Evolutionary conservation across 2,329 filamentous ascomycete genomes (phyloP).

Genomic region (Ceratocystis diversiconidia): DNA sequence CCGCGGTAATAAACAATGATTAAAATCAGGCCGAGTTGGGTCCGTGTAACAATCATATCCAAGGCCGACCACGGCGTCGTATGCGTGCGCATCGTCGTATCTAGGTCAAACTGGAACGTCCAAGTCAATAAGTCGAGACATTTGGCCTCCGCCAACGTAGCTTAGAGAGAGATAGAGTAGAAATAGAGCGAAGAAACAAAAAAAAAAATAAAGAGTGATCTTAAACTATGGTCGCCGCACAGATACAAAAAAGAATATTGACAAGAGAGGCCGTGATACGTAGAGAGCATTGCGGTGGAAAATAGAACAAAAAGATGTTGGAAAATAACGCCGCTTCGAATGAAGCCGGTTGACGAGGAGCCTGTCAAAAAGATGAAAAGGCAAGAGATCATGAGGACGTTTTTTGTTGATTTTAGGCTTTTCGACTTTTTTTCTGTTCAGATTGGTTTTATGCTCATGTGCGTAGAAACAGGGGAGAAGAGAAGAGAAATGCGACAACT

Average conservation of each 20-base stretch:
- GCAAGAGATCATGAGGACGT: not conserved
- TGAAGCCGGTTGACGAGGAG: not conserved
- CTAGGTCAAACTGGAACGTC: too few species aligned
- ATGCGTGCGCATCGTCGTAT: too few species aligned
- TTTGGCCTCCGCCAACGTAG: too few species aligned
- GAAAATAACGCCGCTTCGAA: not conserved
- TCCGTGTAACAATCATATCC: too few species aligned
- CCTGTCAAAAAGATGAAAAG: not conserved
- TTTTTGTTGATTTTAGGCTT: conserved; percentile 10
- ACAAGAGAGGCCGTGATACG: not conserved
- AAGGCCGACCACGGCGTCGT: too few species aligned
- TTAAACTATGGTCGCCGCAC: not conserved
- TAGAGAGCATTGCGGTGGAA: not conserved
- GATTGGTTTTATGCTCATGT: conserved; percentile 6
- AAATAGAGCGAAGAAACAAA: not conserved
- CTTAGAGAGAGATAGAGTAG: not conserved
- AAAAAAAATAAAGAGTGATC: not conserved
- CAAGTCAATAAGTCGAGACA: too few species aligned
- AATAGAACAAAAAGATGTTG: not conserved
- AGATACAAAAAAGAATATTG: not conserved
- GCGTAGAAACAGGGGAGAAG: not conserved
- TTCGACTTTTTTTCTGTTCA: conserved; percentile 12
- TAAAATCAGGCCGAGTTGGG: too few species aligned
- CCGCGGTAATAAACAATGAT: too few species aligned
- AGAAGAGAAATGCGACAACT: not conserved